These are phyloP conservation scores for Agaricus sinodeliciosus DNA, from an alignment of 768 basidiomycete genomes.

Conservation along the genomic window DNA sequence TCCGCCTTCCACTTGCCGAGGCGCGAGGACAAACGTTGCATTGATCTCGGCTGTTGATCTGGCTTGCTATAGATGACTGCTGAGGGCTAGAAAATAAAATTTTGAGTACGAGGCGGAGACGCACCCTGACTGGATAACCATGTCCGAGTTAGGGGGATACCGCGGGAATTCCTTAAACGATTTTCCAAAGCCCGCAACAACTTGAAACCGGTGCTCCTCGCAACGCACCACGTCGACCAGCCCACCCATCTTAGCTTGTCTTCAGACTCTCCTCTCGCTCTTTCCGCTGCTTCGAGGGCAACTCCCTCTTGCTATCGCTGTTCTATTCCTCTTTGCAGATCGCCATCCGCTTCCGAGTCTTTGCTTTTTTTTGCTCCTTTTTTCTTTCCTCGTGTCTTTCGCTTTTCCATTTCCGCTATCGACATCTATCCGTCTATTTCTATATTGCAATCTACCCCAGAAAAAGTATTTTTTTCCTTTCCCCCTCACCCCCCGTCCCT, in stretches of 20 bases:
- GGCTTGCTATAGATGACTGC: neutral
- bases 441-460: neutral
- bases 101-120: neutral
- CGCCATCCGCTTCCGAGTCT: constrained; percentile 15
- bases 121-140: neutral
- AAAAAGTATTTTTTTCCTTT: neutral
- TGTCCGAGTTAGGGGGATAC: constrained; percentile 6
- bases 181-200: constrained; percentile 2
- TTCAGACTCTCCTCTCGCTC: constrained; percentile 23
- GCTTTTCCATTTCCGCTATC: constrained; percentile 8
- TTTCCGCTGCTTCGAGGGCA: neutral
- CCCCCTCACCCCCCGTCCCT: neutral
- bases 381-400: constrained; percentile 6
- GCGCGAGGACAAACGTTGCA: neutral
- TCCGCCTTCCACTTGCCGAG: neutral
- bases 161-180: constrained; percentile 9
- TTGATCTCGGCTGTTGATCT: neutral
- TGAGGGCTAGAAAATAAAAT: neutral
- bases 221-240: constrained; percentile 8
- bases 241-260: constrained; percentile 16
- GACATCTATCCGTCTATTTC: neutral
- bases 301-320: constrained; percentile 20
- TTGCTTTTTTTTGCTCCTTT: constrained; percentile 14
- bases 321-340: constrained; percentile 13
- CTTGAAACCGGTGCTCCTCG: constrained; percentile 4